Percentiles rank a stretch among this genome's conserved stretches.
Conservation (phyloP, 2,329 filamentous ascomycete genomes). For the Fusarium papillatum region DNA sequence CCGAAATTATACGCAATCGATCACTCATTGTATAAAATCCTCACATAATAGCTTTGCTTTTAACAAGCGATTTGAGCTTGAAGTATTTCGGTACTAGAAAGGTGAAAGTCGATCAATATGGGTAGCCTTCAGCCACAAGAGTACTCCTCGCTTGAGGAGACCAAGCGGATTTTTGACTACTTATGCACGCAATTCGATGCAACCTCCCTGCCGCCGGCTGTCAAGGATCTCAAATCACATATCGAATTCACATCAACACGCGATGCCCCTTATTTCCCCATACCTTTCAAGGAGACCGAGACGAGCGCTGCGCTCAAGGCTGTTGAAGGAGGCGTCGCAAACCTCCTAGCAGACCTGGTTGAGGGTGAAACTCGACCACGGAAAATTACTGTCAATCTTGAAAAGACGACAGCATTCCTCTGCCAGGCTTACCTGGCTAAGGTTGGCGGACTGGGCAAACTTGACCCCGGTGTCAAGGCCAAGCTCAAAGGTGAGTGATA, state of each 20-base stretch:
- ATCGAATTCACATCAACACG: slow-evolving; percentile 51
- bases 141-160: slow-evolving; percentile 40
- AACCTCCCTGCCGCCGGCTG: slow-evolving; percentile 45
- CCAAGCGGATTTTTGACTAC: slow-evolving; percentile 35
- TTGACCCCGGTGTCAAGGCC: slow-evolving; percentile 50
- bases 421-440: slow-evolving; percentile 52
- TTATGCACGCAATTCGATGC: slow-evolving; percentile 43
- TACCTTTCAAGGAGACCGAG: slow-evolving; percentile 62
- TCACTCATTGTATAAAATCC: slow-evolving; percentile 24
- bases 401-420: slow-evolving; percentile 60
- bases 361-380: slow-evolving; percentile 22
- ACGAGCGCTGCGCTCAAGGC: slow-evolving; percentile 59
- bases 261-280: slow-evolving; percentile 59
- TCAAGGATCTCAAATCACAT: slow-evolving; percentile 38
- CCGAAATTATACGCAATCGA: slow-evolving; percentile 9
- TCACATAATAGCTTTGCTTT: slow-evolving; percentile 10
- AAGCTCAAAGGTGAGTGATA: slow-evolving; percentile 46
- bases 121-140: slow-evolving; percentile 23
- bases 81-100: background rate
- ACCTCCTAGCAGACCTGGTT: slow-evolving; percentile 47
- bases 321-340: slow-evolving; percentile 53
- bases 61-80: background rate
- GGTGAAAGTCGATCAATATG: slow-evolving; percentile 10
- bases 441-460: slow-evolving; percentile 54
- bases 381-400: slow-evolving; percentile 49